phyloP scores from a whole-genome alignment of 805 yeast genomes.

The Candida anglica region DNA sequence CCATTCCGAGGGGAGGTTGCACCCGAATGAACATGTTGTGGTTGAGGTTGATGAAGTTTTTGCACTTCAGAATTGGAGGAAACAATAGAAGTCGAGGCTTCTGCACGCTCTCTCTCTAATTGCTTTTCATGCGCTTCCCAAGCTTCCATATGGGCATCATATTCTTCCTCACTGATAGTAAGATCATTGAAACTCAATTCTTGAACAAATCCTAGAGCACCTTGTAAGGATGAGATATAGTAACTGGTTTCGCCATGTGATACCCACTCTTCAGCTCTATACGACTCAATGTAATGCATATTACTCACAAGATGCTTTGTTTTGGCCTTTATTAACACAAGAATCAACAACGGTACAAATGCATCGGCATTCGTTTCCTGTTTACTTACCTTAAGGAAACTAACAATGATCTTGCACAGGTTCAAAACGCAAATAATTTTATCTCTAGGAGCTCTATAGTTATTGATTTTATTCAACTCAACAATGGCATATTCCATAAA shows the following conservation, averaged over 20 bases:
- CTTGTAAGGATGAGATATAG: conserved; percentile 84
- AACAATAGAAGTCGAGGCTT: conserved; percentile 4
- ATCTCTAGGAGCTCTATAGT: conserved; percentile 90
- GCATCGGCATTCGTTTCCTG: conserved; percentile 83
- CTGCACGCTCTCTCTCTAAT: conserved; percentile 9
- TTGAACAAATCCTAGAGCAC: conserved; percentile 78
- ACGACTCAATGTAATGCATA: conserved; percentile 79
- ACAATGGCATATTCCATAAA: conserved; percentile 62
- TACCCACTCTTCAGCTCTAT: conserved; percentile 68
- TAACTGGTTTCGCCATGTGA: conserved; percentile 84
- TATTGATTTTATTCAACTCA: conserved; percentile 75
- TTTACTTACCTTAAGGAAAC: conserved; percentile 70
- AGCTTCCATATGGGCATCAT: conserved; percentile 50
- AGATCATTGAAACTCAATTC: conserved; percentile 54
- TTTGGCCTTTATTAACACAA: conserved; percentile 68
- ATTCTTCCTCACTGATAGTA: conserved; percentile 60
- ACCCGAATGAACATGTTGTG: conserved; percentile 11
- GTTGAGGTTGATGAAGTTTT: conserved; percentile 9
- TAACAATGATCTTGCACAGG: conserved; percentile 89
- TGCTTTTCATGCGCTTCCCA: conserved; percentile 37
- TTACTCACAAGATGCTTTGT: conserved; percentile 70
- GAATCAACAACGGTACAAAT: conserved; percentile 85
- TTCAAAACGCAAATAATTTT: conserved; percentile 88
- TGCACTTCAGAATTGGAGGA: neutral
- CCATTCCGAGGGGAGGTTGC: conserved; percentile 4